Conservation (phyloP, 192 early-diverging fungal genomes). For the Geranomyces michiganensis region DNA sequence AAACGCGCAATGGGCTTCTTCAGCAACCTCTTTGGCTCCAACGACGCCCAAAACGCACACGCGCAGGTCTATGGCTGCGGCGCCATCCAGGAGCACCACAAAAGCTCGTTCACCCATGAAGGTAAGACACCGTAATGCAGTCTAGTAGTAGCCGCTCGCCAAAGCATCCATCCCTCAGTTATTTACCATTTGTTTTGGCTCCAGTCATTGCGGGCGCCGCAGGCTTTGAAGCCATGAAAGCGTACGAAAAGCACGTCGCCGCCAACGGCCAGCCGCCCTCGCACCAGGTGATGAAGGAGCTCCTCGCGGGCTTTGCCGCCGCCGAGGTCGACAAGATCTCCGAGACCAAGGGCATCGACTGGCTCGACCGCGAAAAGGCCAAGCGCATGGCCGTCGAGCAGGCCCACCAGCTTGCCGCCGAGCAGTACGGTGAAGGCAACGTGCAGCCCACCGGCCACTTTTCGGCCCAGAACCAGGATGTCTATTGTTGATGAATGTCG, state of each 20-base stretch:
- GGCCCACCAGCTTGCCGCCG: constrained; percentile 29
- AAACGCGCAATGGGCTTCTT: constrained; percentile 18
- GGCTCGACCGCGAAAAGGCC: constrained; percentile 43
- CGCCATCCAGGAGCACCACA: constrained; percentile 1
- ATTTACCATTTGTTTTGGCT: neutral
- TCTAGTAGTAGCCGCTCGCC: neutral
- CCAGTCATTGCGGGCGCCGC: constrained; percentile 51
- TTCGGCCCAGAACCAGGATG: constrained; percentile 1
- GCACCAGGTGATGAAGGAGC: constrained; percentile 47
- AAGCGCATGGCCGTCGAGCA: constrained; percentile 40
- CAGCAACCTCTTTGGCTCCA: constrained; percentile 15
- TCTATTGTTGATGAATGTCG: neutral
- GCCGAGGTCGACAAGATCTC: constrained; percentile 41
- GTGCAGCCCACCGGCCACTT: constrained; percentile 5
- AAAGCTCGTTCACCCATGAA: constrained; percentile 10
- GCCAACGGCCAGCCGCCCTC: constrained; percentile 17
- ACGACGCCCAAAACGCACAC: constrained; percentile 2
- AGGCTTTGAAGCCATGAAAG: constrained; percentile 56
- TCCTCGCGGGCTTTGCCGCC: constrained; percentile 51
- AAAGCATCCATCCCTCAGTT: too few species aligned
- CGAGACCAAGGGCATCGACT: constrained; percentile 51
- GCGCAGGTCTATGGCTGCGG: neutral
- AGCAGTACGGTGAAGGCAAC: constrained; percentile 24
- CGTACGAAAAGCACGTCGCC: constrained; percentile 38
- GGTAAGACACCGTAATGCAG: neutral